A percentile compares a stretch with the other conserved stretches of the same genome.
Conservation (phyloP, 257 asterid genomes). For the Cinchona pubescens region DNA sequence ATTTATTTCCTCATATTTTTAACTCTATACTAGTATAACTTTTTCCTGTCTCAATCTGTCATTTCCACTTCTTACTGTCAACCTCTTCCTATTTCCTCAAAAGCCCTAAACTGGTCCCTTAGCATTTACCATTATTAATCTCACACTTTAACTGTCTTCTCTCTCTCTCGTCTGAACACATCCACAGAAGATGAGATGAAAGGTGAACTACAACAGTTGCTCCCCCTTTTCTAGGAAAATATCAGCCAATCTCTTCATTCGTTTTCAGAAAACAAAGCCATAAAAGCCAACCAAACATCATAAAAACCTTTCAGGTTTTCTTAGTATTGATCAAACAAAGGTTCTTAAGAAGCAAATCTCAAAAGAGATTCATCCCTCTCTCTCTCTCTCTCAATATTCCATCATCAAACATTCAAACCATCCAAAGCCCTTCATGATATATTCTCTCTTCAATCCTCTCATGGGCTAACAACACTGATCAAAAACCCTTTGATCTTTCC, state of each 20-base stretch:
- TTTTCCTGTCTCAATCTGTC: conserved; percentile 40
- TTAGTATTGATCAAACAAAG: conserved; percentile 49
- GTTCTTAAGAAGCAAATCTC: conserved; percentile 17
- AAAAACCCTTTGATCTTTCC: conserved; percentile 8
- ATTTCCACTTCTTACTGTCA: conserved; percentile 33
- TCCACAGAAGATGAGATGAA: too few relatives aligned
- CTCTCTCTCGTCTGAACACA: background rate
- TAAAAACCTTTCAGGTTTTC: conserved; percentile 34
- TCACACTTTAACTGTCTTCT: background rate
- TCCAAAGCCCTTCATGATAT: conserved; percentile 1
- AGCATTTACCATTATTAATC: conserved; percentile 16
- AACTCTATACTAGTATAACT: conserved; percentile 30
- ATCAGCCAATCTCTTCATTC: conserved; percentile 38
- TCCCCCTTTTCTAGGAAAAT: conserved; percentile 36
- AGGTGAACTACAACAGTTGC: conserved; percentile 33
- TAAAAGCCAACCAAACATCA: conserved; percentile 42
- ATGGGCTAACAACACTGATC: conserved; percentile 12
- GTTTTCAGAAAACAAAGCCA: conserved; percentile 41
- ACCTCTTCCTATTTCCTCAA: conserved; percentile 50
- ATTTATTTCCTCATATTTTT: conserved; percentile 40
- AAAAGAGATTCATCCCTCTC: background rate
- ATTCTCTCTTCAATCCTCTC: too few relatives aligned
- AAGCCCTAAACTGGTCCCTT: conserved; percentile 54
- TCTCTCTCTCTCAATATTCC: background rate
- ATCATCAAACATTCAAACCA: background rate